Base-by-base conservation (phyloP, 2,329 filamentous ascomycete genomes). In the Calonectria crousiana region DNA sequence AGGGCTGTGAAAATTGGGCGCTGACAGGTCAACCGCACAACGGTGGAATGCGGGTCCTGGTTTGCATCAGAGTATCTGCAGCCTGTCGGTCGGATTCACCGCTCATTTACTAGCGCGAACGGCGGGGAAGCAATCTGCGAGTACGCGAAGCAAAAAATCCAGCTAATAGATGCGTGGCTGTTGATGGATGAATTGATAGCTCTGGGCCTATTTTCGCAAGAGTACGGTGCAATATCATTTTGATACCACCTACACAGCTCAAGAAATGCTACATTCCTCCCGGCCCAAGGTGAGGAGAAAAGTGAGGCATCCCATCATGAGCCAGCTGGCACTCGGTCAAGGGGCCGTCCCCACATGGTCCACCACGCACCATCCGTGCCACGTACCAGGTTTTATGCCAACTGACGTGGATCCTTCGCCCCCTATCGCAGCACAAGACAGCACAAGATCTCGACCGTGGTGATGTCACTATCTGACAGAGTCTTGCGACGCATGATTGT, bases 1-100 rank as follows among this genome's bases (percentile, higher is more conserved):
- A 26, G 38, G 56, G 52, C 52, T 32, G 52, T 23, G 23, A 62
- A 62, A 62, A 62, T 62, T 62, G 56, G 56, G 56, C 56, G 56
- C 56, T 62, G 56, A 38, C 34, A 60, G 34, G 34, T n/a, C 56
- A 60, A 38, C 32, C 56, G 23, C 23, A 9, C 56, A 34, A 38
- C 13, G 56, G 56, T 26, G 56, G 34, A 36, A n/a, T 53, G 51
- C 51, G 51, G 34, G n/a, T 34, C n/a, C 56, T 26, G 16, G 56
- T 60, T 60, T 23, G 56, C 56, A 36, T 34, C 16, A 56, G 28
- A 36, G 23, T 60, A 23, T 34, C 56, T 26, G 56, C 32, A 32
- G 52, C 52, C 52, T 47, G 52, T 32, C 20, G 18, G 28, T 53
- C 44, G 56, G 32, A 60, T 60, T 60, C 56, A 60, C 23, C 34